Evolutionary conservation across 2,329 filamentous ascomycete genomes (phyloP).

Genomic region (Nothophoma quercina): DNA sequence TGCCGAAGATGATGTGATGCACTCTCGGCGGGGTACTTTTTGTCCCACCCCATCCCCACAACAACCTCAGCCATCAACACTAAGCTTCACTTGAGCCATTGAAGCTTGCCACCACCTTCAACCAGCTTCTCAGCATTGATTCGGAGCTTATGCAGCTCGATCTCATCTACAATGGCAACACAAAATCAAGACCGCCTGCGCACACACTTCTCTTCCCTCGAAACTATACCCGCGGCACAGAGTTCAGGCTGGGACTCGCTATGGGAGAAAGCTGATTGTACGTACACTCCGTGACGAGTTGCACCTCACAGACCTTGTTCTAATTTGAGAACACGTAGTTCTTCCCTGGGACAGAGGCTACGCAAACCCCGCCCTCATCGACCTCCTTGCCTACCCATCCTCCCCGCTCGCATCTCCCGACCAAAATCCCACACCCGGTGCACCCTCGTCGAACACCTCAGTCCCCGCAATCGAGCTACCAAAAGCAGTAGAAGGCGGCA

Average conservation of each 20-base stretch:
- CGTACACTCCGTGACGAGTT: no score
- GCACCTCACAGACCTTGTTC: no score
- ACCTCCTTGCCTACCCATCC: constrained; percentile 52
- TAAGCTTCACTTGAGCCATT: not conserved
- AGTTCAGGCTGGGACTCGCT: constrained; percentile 65
- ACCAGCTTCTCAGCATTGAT: no score
- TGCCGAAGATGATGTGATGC: not conserved
- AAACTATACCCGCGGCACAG: constrained; percentile 49
- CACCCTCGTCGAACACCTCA: constrained; percentile 16
- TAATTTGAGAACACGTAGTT: no score
- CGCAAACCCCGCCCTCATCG: constrained; percentile 66
- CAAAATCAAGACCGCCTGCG: constrained; percentile 49
- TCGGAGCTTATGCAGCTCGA: no score
- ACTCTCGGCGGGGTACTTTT: constrained; percentile 6
- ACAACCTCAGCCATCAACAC: constrained; percentile 3
- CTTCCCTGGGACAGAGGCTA: constrained; percentile 67
- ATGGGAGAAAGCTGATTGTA: constrained; percentile 64
- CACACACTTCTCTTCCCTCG: constrained; percentile 54
- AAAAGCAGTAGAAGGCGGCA: constrained; percentile 26
- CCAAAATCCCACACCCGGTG: constrained; percentile 30
- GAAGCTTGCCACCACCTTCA: not conserved
- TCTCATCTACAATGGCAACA: constrained; percentile 24
- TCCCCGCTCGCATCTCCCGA: constrained; percentile 20
- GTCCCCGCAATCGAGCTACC: constrained; percentile 48
- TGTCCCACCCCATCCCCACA: constrained; percentile 5